Percentiles rank a stretch among this genome's conserved stretches.
Evolutionary conservation across 78 protist species (phyloP).

Genomic region (Dictyostelium capitatum): DNA sequence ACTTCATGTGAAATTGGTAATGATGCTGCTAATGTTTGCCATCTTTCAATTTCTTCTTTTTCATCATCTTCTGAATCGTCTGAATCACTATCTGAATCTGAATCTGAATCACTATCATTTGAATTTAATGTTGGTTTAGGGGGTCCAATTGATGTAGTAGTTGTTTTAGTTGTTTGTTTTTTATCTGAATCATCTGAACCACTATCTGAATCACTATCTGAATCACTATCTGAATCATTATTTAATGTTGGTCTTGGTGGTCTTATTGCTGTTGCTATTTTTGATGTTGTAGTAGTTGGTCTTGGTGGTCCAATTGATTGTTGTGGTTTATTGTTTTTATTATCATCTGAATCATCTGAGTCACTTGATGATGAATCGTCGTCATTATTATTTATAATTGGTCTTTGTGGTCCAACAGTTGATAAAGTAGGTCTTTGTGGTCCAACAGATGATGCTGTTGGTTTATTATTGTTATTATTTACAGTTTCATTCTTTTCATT

Average conservation of each 20-base stretch:
- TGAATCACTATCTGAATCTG: not conserved
- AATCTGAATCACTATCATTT: not conserved
- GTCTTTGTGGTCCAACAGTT: not conserved
- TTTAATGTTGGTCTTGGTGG: not conserved
- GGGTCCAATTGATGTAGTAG: not conserved
- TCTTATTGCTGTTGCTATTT: not conserved
- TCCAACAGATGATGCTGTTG: not conserved
- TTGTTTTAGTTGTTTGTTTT: too few species aligned
- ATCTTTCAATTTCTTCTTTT: constrained; percentile 65
- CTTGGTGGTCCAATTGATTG: not conserved
- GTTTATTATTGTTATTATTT: not conserved
- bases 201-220: not conserved
- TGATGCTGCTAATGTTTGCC: constrained; percentile 34
- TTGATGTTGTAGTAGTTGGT: not conserved
- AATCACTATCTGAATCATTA: not conserved
- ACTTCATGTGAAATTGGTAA: constrained; percentile 78
- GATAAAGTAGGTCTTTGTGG: not conserved
- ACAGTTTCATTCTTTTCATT: too few species aligned
- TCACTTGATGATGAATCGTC: not conserved
- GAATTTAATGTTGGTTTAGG: constrained; percentile 16
- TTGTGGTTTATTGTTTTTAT: not conserved
- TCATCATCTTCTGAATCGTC: constrained; percentile 6
- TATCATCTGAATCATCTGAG: not conserved
- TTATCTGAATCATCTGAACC: not conserved
- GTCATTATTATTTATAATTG: constrained; percentile 8